A percentile compares a stretch with the other conserved stretches of the same genome.
phyloP scores from a whole-genome alignment of 257 asterid genomes.

The Fraxinus quadrangulata region DNA sequence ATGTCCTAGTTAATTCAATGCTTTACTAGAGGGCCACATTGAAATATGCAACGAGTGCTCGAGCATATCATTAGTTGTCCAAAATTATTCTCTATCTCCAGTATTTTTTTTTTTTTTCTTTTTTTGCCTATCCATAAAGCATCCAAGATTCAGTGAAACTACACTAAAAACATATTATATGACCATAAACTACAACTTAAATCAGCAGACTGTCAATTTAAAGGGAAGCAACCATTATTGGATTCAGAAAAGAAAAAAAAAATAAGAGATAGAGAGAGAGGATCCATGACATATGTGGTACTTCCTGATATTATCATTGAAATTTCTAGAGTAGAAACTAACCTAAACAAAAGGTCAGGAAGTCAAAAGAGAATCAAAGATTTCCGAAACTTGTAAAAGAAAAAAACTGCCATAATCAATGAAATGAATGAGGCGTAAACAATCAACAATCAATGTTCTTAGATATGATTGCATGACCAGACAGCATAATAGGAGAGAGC shows the following conservation, averaged over 20 bases:
- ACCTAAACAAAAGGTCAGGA: neutral
- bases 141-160: constrained; percentile 2
- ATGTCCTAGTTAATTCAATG: neutral
- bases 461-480: neutral
- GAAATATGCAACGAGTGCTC: neutral
- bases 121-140: neutral
- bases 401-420: constrained; percentile 11
- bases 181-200: neutral
- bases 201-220: neutral
- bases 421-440: neutral
- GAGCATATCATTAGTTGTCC: neutral
- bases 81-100: neutral
- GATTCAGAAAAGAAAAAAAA: neutral
- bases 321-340: constrained; percentile 9
- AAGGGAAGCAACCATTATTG: constrained; percentile 1
- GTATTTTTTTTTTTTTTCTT: neutral
- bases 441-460: neutral
- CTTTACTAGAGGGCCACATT: constrained; percentile 6
- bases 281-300: neutral
- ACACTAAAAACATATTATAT: neutral
- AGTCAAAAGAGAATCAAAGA: neutral
- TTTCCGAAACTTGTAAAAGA: neutral
- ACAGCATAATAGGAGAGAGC: constrained; percentile 7
- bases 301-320: neutral
- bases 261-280: neutral